Percentiles rank a stretch among this genome's conserved stretches.
phyloP scores from a whole-genome alignment of 2,329 filamentous ascomycete genomes.

The Chaetomium sp. region DNA sequence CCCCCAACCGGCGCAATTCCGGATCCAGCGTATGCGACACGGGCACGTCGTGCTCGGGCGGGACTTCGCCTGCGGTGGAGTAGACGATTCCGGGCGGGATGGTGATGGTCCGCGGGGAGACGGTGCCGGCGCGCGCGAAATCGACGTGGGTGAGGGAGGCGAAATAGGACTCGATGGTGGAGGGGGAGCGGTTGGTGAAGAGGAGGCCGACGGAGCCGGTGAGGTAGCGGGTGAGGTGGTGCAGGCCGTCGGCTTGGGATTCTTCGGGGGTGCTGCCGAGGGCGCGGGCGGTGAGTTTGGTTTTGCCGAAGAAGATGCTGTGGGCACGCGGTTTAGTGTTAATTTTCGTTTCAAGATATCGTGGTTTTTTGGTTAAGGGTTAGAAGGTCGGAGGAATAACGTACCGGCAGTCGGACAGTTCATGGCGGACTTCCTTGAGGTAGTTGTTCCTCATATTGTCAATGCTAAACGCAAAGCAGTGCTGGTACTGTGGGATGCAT shows the following conservation, averaged over 20 bases:
- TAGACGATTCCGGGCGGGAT: slow-evolving; percentile 81
- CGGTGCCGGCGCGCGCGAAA: slow-evolving; percentile 81
- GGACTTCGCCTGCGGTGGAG: slow-evolving; percentile 71
- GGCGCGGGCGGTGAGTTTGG: slow-evolving; percentile 96
- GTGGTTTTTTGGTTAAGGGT: background rate
- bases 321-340: slow-evolving; percentile 15
- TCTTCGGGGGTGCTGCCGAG: slow-evolving; percentile 73
- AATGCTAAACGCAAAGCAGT: slow-evolving; percentile 88
- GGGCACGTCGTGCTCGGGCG: slow-evolving; percentile 74
- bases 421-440: slow-evolving; percentile 80
- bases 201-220: slow-evolving; percentile 81
- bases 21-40: slow-evolving; percentile 86
- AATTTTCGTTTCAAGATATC: background rate
- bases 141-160: slow-evolving; percentile 66
- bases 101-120: slow-evolving; percentile 66
- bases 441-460: slow-evolving; percentile 99
- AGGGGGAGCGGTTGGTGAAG: slow-evolving; percentile 72
- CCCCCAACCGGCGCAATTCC: slow-evolving; percentile 78
- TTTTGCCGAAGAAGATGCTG: slow-evolving; percentile 97
- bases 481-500: slow-evolving; percentile 74
- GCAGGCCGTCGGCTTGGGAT: slow-evolving; percentile 72
- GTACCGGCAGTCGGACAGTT: slow-evolving; percentile 79
- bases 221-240: slow-evolving; percentile 62
- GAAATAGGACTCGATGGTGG: slow-evolving; percentile 67
- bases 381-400: slow-evolving; percentile 21